Evolutionary conservation across 202 grass and related monocot genomes (phyloP).

Genomic region (Carex arenaria): DNA sequence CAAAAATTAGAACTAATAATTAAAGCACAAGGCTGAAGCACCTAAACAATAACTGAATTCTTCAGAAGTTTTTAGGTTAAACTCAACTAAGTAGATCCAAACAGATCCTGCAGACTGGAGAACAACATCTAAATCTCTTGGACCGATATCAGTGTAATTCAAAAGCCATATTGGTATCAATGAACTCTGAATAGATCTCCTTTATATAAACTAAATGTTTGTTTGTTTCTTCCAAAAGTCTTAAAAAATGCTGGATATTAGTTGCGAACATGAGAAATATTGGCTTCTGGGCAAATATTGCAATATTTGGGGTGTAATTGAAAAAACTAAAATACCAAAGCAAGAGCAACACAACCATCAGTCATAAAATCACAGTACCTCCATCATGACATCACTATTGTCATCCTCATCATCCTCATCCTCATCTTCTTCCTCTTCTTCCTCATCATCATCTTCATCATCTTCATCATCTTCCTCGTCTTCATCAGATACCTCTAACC

Average conservation of each 20-base stretch:
- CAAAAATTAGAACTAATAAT: neutral
- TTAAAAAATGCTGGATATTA: neutral
- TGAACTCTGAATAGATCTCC: neutral
- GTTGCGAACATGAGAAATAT: neutral
- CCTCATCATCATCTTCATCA: slow-evolving; percentile 41
- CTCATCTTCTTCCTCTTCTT: slow-evolving; percentile 31
- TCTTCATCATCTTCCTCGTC: slow-evolving; percentile 64
- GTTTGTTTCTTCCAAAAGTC: neutral
- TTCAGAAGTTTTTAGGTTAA: neutral
- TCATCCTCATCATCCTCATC: slow-evolving; percentile 72
- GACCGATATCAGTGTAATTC: neutral
- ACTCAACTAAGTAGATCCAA: neutral
- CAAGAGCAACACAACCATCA: neutral
- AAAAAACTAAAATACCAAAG: neutral
- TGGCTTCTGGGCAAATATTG: neutral
- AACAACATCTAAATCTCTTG: neutral
- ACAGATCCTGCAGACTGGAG: neutral
- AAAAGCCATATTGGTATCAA: neutral
- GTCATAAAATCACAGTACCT: slow-evolving; percentile 9
- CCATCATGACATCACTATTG: slow-evolving; percentile 16
- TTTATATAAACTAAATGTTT: neutral
- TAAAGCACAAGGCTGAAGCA: neutral
- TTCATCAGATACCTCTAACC: slow-evolving; percentile 85
- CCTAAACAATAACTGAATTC: neutral
- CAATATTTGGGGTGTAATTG: neutral